Evolutionary conservation across 2,329 filamentous ascomycete genomes (phyloP).

Genomic region (Amauroascus verrucosus): DNA sequence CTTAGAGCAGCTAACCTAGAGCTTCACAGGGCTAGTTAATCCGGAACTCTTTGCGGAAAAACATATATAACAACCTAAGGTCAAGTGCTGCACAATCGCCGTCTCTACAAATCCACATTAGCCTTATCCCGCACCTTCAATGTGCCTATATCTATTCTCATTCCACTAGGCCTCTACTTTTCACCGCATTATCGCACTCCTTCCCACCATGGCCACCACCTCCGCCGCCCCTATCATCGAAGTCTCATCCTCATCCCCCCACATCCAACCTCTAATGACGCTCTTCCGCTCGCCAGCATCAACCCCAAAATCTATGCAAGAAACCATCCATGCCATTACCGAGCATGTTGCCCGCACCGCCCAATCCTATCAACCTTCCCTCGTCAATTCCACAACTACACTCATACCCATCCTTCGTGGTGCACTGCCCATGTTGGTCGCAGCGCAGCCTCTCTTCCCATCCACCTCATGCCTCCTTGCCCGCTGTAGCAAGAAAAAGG

Average conservation of each 20-base stretch:
- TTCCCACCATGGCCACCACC: not conserved
- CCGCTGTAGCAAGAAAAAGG: conserved; percentile 7
- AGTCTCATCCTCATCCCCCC: not conserved
- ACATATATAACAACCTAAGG: no score
- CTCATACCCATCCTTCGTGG: conserved; percentile 5
- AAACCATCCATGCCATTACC: conserved; percentile 3
- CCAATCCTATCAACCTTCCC: not conserved
- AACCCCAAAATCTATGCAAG: conserved; percentile 6
- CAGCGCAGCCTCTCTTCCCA: conserved; percentile 4
- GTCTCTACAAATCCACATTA: no score
- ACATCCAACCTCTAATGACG: not conserved
- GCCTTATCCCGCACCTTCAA: no score
- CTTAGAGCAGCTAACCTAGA: no score
- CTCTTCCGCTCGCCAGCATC: conserved; percentile 1
- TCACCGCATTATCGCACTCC: not conserved
- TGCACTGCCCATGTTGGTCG: conserved; percentile 4
- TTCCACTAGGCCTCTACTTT: no score
- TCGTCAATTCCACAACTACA: not conserved
- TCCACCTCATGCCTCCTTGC: conserved; percentile 8
- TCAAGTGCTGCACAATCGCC: no score
- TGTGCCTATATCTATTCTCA: no score
- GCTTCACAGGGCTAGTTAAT: no score
- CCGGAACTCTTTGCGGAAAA: no score
- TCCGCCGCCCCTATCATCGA: conserved; percentile 1
- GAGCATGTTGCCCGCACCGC: not conserved